Percentiles rank a stretch among this genome's conserved stretches.
Conservation (phyloP, 352 stramenopile genomes). For the Phytopythium mirpurense region DNA sequence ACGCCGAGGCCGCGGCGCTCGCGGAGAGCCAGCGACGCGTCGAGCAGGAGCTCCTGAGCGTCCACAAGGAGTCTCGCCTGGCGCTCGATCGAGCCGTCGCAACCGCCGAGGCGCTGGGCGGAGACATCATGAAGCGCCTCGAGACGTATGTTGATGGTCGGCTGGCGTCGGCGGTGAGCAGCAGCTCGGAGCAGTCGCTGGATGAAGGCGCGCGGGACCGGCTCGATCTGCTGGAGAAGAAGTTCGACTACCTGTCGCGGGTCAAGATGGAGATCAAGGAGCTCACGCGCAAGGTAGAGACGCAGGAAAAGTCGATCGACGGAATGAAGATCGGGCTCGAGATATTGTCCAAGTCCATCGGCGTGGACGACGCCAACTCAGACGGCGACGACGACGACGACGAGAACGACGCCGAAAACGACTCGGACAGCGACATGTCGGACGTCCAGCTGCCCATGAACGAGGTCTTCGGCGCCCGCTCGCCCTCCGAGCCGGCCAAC, state of each 20-base stretch:
- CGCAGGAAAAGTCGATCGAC: slow-evolving; percentile 55
- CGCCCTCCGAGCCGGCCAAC: background rate
- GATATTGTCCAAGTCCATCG: slow-evolving; percentile 58
- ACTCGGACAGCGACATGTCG: slow-evolving; percentile 8
- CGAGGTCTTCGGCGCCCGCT: background rate
- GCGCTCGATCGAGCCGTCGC: slow-evolving; percentile 10
- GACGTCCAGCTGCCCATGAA: slow-evolving; percentile 2
- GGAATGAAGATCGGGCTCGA: slow-evolving; percentile 53
- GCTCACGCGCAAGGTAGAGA: slow-evolving; percentile 40
- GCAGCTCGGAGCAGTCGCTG: slow-evolving; percentile 14
- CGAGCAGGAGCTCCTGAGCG: slow-evolving; percentile 14
- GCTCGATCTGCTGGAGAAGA: slow-evolving; percentile 62
- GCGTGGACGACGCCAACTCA: slow-evolving; percentile 54
- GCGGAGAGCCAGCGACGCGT: slow-evolving; percentile 10
- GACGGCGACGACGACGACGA: slow-evolving; percentile 23
- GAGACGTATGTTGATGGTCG: slow-evolving; percentile 13
- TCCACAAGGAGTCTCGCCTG: slow-evolving; percentile 6
- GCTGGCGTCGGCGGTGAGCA: slow-evolving; percentile 15
- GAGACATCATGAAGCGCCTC: background rate
- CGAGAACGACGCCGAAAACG: background rate
- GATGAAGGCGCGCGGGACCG: slow-evolving; percentile 42
- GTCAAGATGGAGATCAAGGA: slow-evolving; percentile 79
- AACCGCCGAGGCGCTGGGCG: background rate
- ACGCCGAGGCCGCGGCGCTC: slow-evolving; percentile 18
- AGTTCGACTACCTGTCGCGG: slow-evolving; percentile 63